phyloP scores from a whole-genome alignment of 208 protist genomes.

The Herpetomonas tarakana region DNA sequence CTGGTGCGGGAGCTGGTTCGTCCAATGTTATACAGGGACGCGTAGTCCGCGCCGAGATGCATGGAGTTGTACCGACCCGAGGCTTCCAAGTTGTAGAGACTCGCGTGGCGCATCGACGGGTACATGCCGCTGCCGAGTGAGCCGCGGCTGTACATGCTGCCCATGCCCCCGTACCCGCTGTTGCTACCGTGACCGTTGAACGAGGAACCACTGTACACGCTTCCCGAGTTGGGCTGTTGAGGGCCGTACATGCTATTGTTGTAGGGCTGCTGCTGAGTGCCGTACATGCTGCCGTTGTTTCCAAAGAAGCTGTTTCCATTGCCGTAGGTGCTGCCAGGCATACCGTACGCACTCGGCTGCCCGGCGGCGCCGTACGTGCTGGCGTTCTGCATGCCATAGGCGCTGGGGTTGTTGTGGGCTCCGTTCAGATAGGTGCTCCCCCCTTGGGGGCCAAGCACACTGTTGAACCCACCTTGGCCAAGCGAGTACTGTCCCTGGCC shows the following conservation, averaged over 20 bases:
- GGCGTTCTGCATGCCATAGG: not conserved
- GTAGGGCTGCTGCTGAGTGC: too few relatives aligned
- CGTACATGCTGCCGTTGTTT: not conserved
- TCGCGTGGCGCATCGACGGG: not conserved
- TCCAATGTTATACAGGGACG: conserved; percentile 15
- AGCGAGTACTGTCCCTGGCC: not conserved
- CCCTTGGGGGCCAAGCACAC: not conserved
- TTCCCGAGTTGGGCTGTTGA: too few relatives aligned
- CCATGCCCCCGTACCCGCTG: conserved; percentile 31
- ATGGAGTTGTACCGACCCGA: conserved; percentile 21
- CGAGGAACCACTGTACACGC: too few relatives aligned
- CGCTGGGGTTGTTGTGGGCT: not conserved
- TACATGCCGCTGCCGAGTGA: not conserved
- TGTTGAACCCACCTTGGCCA: not conserved
- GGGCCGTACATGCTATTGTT: too few relatives aligned
- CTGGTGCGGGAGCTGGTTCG: conserved; percentile 5
- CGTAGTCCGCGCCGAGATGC: conserved; percentile 20
- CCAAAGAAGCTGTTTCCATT: not conserved
- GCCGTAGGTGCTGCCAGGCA: not conserved
- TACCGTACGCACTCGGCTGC: not conserved
- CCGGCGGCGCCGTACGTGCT: not conserved
- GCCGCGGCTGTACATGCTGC: conserved; percentile 24
- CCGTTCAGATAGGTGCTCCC: not conserved
- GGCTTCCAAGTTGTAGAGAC: not conserved
- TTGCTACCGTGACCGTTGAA: too few relatives aligned